Percentiles rank a stretch among this genome's conserved stretches.
These are phyloP conservation scores for Malania oleifera DNA, from an alignment of 164 flowering plant species.

Conservation along the genomic window DNA sequence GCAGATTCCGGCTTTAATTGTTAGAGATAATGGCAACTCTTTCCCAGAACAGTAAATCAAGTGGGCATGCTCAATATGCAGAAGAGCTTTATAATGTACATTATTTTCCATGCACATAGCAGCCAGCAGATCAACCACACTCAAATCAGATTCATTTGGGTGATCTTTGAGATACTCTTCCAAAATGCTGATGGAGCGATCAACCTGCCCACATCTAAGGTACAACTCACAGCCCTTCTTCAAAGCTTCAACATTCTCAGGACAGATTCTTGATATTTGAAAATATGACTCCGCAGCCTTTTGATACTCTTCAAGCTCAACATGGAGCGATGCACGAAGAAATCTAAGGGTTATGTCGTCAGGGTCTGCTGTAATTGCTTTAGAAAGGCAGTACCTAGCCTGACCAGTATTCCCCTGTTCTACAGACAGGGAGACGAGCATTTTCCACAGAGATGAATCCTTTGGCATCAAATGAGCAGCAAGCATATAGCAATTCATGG, in stretches of 20 bases:
- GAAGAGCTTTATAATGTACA: conserved; percentile 49
- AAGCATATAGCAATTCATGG: not conserved
- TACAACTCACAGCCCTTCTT: conserved; percentile 49
- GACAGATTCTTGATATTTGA: conserved; percentile 45
- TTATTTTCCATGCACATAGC: conserved; percentile 46
- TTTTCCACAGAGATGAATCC: not conserved
- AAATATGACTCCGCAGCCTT: conserved; percentile 75
- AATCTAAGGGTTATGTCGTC: conserved; percentile 42
- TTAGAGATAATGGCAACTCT: conserved; percentile 47
- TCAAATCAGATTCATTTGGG: conserved; percentile 36
- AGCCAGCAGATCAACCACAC: conserved; percentile 54
- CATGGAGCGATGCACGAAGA: conserved; percentile 51
- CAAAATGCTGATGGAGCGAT: conserved; percentile 44
- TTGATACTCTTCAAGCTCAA: conserved; percentile 50
- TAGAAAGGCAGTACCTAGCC: conserved; percentile 62
- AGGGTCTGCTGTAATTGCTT: conserved; percentile 76
- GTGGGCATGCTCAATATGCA: conserved; percentile 53
- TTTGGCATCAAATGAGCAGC: not conserved
- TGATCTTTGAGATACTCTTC: conserved; percentile 50
- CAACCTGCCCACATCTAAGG: conserved; percentile 52
- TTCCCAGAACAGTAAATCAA: conserved; percentile 26
- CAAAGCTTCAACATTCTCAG: conserved; percentile 55
- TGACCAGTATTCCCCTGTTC: conserved; percentile 53
- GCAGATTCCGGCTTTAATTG: conserved; percentile 69
- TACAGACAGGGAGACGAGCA: not conserved